Percentiles rank a stretch among this genome's conserved stretches.
Evolutionary conservation across 768 basidiomycete genomes (phyloP).

Genomic region (Phlebiopsis flavidoalba): DNA sequence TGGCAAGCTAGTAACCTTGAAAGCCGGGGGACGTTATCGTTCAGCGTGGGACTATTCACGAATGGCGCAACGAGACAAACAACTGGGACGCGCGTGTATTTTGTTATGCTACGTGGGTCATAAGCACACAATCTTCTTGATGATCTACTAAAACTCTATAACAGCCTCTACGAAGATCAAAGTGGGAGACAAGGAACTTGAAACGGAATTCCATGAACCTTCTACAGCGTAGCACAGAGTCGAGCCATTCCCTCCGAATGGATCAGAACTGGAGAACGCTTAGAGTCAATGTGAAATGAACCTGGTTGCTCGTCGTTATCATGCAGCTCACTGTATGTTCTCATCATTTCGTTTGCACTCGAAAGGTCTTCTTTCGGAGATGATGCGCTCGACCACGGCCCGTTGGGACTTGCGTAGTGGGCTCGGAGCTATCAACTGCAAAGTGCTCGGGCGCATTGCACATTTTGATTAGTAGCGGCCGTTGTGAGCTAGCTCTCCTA

Average conservation of each 20-base stretch:
- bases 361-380: no score
- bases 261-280: not conserved
- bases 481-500: not conserved
- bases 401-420: no score
- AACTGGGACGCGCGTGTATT: conserved; percentile 25
- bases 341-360: no score
- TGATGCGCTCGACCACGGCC: not conserved
- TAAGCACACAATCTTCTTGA: not conserved
- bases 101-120: conserved; percentile 17
- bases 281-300: not conserved
- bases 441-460: not conserved
- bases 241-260: no score
- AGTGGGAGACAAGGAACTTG: not conserved
- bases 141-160: not conserved
- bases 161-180: not conserved
- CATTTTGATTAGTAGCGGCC: not conserved
- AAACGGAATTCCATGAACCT: not conserved
- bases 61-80: conserved; percentile 21
- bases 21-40: conserved; percentile 20
- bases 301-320: not conserved
- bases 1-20: conserved; percentile 15
- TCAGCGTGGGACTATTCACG: conserved; percentile 23
- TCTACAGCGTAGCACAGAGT: not conserved
- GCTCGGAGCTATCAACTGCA: not conserved
- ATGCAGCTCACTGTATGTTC: not conserved